phyloP scores from a whole-genome alignment of 345 rosid genomes.

The Durio zibethinus region DNA sequence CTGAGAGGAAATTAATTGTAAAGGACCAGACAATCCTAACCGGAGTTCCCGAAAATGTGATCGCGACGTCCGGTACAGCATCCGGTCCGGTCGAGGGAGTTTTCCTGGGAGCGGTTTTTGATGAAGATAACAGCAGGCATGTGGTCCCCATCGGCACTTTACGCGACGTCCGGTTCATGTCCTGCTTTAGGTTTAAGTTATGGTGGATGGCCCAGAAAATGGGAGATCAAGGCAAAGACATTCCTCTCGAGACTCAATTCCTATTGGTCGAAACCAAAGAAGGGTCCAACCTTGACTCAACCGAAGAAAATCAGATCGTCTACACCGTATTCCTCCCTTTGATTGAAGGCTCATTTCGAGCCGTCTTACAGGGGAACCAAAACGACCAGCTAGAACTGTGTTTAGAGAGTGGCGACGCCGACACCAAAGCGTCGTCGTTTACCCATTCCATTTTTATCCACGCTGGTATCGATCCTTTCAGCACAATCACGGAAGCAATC shows the following conservation, averaged over 20 bases:
- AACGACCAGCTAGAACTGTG: slow-evolving; percentile 80
- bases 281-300: slow-evolving; percentile 69
- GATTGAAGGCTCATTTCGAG: slow-evolving; percentile 77
- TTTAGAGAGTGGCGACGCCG: slow-evolving; percentile 83
- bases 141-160: slow-evolving; percentile 64
- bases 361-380: slow-evolving; percentile 67
- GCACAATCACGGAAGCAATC: slow-evolving; percentile 66
- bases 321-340: slow-evolving; percentile 89
- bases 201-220: slow-evolving; percentile 99
- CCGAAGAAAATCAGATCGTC: slow-evolving; percentile 54
- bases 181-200: slow-evolving; percentile 86
- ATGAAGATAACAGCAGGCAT: slow-evolving; percentile 57
- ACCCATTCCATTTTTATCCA: slow-evolving; percentile 62
- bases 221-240: slow-evolving; percentile 72
- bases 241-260: slow-evolving; percentile 87
- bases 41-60: slow-evolving; percentile 74
- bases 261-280: slow-evolving; percentile 65
- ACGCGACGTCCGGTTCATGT: slow-evolving; percentile 78
- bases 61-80: slow-evolving; percentile 53
- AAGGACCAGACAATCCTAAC: slow-evolving; percentile 55
- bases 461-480: slow-evolving; percentile 79
- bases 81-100: slow-evolving; percentile 73
- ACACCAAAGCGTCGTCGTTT: slow-evolving; percentile 60
- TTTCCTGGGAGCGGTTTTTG: slow-evolving; percentile 73
- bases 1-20: slow-evolving; percentile 58